Percentiles rank a stretch among this genome's conserved stretches.
Evolutionary conservation across 768 basidiomycete species (phyloP).

Genomic region (Heimioporus sp.): DNA sequence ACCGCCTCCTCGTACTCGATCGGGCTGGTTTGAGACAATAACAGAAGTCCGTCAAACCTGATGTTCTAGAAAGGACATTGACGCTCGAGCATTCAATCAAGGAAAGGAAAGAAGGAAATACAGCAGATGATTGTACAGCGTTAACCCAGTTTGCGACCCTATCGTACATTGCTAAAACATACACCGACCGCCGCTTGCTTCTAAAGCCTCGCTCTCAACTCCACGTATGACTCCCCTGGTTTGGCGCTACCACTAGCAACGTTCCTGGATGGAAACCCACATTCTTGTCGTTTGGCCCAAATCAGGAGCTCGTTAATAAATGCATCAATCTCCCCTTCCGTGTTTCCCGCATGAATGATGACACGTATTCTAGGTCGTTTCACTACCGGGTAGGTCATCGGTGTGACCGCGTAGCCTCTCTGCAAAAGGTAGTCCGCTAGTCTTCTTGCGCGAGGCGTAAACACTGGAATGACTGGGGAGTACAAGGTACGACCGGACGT

Average conservation of each 20-base stretch:
- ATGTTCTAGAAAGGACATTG: too few relatives aligned
- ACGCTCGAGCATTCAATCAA: too few relatives aligned
- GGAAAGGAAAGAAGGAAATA: neutral
- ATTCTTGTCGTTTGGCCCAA: slow-evolving; percentile 9
- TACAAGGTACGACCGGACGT: slow-evolving; percentile 1
- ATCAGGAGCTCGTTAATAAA: slow-evolving; percentile 6
- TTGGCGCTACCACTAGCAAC: neutral
- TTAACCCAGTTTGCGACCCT: neutral
- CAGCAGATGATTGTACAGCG: neutral
- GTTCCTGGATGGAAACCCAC: neutral
- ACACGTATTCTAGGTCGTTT: slow-evolving; percentile 16
- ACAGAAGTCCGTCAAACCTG: too few relatives aligned
- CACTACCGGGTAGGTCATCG: slow-evolving; percentile 14
- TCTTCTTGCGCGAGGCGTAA: slow-evolving; percentile 6
- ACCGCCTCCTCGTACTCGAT: too few relatives aligned
- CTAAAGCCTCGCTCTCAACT: slow-evolving; percentile 15
- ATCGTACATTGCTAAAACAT: neutral
- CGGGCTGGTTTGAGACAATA: too few relatives aligned
- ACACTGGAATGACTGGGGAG: slow-evolving; percentile 22
- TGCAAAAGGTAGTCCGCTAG: slow-evolving; percentile 13
- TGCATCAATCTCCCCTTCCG: slow-evolving; percentile 14
- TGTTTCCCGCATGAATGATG: slow-evolving; percentile 16
- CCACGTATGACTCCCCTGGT: neutral
- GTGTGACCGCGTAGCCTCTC: slow-evolving; percentile 12
- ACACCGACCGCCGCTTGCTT: neutral